phyloP scores from a whole-genome alignment of 805 yeast genomes.

The Wilhelminamyces savonicus region DNA sequence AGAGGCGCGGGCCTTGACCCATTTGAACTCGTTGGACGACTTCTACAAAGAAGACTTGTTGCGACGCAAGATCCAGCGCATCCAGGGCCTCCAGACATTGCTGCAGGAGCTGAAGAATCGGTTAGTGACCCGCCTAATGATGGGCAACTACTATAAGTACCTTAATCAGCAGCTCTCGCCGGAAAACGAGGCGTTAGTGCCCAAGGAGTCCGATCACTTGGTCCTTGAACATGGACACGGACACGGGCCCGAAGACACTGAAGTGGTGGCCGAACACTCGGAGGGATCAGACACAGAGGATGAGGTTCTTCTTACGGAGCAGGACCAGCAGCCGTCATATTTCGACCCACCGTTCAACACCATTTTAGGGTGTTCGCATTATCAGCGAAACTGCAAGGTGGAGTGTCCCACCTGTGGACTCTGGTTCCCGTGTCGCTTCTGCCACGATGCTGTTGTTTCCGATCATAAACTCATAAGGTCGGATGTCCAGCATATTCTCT shows the following conservation, averaged over 20 bases:
- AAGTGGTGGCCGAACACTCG: constrained; percentile 3
- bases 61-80: constrained; percentile 44
- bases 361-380: constrained; percentile 74
- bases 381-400: constrained; percentile 74
- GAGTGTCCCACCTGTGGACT: constrained; percentile 70
- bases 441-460: constrained; percentile 59
- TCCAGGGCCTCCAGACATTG: constrained; percentile 31
- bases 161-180: constrained; percentile 27
- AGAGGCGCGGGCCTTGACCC: constrained; percentile 30
- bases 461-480: constrained; percentile 54
- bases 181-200: constrained; percentile 4
- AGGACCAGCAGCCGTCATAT: constrained; percentile 45
- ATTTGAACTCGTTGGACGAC: constrained; percentile 29
- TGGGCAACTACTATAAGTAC: constrained; percentile 56
- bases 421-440: constrained; percentile 80
- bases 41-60: constrained; percentile 33
- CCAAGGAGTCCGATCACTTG: too few species aligned
- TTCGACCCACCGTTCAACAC: constrained; percentile 34
- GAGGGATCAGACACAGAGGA: constrained; percentile 17
- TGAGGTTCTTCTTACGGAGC: constrained; percentile 41
- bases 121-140: constrained; percentile 60
- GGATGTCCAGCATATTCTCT: constrained; percentile 62
- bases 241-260: neutral
- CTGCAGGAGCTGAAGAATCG: constrained; percentile 39
- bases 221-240: neutral